Percentiles rank a stretch among this genome's conserved stretches.
Conservation (phyloP, 495 filamentous ascomycete genomes). For the Hypoxylon fuscum region DNA sequence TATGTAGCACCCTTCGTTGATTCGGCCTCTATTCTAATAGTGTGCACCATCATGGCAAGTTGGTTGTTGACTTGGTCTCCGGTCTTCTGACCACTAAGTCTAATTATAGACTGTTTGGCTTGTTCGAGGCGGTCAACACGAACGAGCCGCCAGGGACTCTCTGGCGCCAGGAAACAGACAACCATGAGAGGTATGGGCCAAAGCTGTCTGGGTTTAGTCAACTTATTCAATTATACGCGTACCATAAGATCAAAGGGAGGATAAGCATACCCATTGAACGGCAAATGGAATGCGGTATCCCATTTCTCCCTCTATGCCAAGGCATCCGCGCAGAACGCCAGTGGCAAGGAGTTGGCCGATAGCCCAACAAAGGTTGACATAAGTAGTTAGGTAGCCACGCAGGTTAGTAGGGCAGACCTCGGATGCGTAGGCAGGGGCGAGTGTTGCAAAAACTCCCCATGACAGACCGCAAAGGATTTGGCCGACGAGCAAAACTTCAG, state of each 20-base stretch:
- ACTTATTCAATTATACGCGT: neutral
- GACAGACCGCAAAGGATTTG: constrained; percentile 74
- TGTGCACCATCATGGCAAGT: constrained; percentile 75
- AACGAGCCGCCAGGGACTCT: constrained; percentile 78
- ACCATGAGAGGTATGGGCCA: constrained; percentile 66
- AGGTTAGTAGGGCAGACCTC: constrained; percentile 71
- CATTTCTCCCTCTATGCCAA: constrained; percentile 69
- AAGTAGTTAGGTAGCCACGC: constrained; percentile 72
- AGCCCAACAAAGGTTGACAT: constrained; percentile 77
- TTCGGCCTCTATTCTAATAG: constrained; percentile 67
- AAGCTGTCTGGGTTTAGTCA: constrained; percentile 9
- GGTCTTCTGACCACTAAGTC: constrained; percentile 59
- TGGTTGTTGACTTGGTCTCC: constrained; percentile 65
- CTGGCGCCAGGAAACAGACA: constrained; percentile 67
- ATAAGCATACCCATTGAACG: constrained; percentile 57
- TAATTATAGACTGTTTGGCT: constrained; percentile 56
- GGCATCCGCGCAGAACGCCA: constrained; percentile 64
- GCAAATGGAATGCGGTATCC: constrained; percentile 74
- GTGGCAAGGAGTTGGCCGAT: constrained; percentile 71
- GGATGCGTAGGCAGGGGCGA: constrained; percentile 57
- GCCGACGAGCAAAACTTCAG: constrained; percentile 66
- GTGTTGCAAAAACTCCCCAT: constrained; percentile 66
- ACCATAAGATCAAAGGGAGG: neutral
- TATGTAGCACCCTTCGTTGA: constrained; percentile 65
- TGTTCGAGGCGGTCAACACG: constrained; percentile 65